phyloP scores from a whole-genome alignment of 225 moss, liverwort and hornwort species.

The Bryoerythrophyllum caledonicum region DNA sequence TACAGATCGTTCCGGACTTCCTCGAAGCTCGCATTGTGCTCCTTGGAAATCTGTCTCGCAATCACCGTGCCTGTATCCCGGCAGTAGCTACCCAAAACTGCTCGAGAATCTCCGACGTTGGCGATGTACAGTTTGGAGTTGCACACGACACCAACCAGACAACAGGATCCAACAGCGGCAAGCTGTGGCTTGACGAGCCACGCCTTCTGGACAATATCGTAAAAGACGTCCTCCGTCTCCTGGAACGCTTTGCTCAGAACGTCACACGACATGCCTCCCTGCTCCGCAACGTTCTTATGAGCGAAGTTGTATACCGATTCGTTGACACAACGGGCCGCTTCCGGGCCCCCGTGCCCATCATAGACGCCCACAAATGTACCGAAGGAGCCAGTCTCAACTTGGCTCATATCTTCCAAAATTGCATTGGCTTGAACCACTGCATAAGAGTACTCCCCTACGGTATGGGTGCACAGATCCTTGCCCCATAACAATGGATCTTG shows the following conservation, averaged over 20 bases:
- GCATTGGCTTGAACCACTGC: slow-evolving; percentile 95
- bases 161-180: slow-evolving; percentile 93
- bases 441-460: slow-evolving; percentile 80
- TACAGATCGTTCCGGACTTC: slow-evolving; percentile 75
- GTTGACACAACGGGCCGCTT: slow-evolving; percentile 86
- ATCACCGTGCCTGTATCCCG: slow-evolving; percentile 57
- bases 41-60: slow-evolving; percentile 72
- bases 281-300: slow-evolving; percentile 52
- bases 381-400: slow-evolving; percentile 80
- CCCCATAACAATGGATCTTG: slow-evolving; percentile 90
- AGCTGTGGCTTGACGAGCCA: slow-evolving; percentile 88
- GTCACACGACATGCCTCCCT: slow-evolving; percentile 71
- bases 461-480: slow-evolving; percentile 75
- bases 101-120: slow-evolving; percentile 91
- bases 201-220: slow-evolving; percentile 60
- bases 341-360: slow-evolving; percentile 97
- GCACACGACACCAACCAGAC: slow-evolving; percentile 77
- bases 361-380: slow-evolving; percentile 96
- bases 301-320: slow-evolving; percentile 60
- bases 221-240: slow-evolving; percentile 78
- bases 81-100: slow-evolving; percentile 75
- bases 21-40: slow-evolving; percentile 96
- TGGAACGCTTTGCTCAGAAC: slow-evolving; percentile 76
- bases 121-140: slow-evolving; percentile 82
- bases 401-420: slow-evolving; percentile 86